Conservation (phyloP, 257 asterid species). For the Fraxinus americana region DNA sequence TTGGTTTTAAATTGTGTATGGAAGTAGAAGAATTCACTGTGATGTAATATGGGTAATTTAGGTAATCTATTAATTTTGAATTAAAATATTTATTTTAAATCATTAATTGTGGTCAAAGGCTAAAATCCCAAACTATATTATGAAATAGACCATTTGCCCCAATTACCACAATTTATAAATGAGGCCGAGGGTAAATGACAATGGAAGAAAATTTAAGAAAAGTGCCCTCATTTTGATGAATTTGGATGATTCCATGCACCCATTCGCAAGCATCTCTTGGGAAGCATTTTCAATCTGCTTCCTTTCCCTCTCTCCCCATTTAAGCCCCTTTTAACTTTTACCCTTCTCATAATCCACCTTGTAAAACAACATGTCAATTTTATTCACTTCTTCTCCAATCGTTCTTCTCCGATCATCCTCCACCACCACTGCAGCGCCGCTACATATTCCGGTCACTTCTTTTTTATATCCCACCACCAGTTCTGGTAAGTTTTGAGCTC, state of each 20-base stretch:
- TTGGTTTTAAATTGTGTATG: no score
- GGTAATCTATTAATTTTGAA: no score
- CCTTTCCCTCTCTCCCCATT: slow-evolving; percentile 31
- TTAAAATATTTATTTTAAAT: no score
- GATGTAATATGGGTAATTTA: no score
- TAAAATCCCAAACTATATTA: no score
- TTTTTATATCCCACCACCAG: slow-evolving; percentile 15
- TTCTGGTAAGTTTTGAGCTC: background rate
- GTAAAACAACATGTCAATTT: slow-evolving; percentile 25
- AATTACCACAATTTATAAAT: no score
- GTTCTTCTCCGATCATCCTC: slow-evolving; percentile 28
- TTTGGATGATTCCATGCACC: slow-evolving; percentile 66
- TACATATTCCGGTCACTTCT: background rate
- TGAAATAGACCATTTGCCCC: no score
- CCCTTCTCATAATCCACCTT: background rate
- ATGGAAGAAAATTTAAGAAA: slow-evolving; percentile 11
- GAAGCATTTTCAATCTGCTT: slow-evolving; percentile 57
- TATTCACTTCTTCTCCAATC: slow-evolving; percentile 13
- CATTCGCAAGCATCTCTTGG: slow-evolving; percentile 58
- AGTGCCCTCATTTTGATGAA: slow-evolving; percentile 37
- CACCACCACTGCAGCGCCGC: slow-evolving; percentile 12
- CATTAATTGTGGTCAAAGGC: no score
- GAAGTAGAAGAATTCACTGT: no score
- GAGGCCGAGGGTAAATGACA: no score
- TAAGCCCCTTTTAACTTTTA: slow-evolving; percentile 14